These are phyloP conservation scores for Rhytidiadelphus loreus DNA, from an alignment of 225 moss, liverwort and hornwort genomes.

Conservation along the genomic window DNA sequence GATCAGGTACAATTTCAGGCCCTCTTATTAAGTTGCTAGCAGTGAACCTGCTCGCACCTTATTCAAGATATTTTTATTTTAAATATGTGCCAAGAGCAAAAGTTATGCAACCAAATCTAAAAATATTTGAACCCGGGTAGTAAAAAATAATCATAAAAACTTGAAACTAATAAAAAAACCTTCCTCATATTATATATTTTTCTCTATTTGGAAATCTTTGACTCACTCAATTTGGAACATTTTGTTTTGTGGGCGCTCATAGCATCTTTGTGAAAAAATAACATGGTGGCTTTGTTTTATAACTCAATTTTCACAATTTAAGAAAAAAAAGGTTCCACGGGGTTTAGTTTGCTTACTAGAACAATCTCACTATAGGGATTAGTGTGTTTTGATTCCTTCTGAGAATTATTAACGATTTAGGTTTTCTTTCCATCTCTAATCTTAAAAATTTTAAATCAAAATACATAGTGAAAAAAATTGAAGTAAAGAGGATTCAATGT, in stretches of 20 bases:
- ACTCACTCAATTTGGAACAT: not conserved
- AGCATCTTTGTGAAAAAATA: not conserved
- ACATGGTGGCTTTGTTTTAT: not conserved
- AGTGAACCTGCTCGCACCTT: not conserved
- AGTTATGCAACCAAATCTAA: not conserved
- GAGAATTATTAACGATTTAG: not conserved
- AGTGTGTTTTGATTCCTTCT: not conserved
- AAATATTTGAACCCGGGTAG: accelerated
- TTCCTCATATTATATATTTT: not conserved
- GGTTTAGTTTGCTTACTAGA: not conserved
- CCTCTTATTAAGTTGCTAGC: not conserved
- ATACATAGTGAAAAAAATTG: not conserved
- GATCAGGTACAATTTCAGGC: slow-evolving; percentile 36
- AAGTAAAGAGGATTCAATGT: not conserved
- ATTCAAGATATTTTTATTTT: too few species aligned
- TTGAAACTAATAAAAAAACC: not conserved
- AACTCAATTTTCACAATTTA: not conserved
- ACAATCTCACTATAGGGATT: not conserved
- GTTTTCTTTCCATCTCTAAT: not conserved
- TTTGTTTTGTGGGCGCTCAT: not conserved
- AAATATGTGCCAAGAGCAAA: not conserved
- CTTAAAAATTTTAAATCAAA: too few species aligned
- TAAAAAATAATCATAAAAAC: not conserved
- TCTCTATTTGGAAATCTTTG: not conserved
- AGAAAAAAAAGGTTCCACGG: not conserved